Conservation (phyloP, 2,329 filamentous ascomycete genomes). For the Dichotomopilus funicola region DNA sequence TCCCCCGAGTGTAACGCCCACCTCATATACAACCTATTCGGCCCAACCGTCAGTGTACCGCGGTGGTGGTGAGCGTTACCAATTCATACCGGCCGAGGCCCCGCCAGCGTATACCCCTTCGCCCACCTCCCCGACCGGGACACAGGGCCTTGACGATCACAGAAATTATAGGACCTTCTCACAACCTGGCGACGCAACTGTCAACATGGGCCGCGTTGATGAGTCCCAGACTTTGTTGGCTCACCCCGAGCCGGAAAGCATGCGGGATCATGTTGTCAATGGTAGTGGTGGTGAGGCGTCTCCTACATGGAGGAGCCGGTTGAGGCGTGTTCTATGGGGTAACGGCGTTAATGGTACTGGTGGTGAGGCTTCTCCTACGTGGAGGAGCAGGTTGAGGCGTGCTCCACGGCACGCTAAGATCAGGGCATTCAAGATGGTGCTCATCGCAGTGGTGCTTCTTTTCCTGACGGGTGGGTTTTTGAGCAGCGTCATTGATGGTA, state of each 20-base stretch:
- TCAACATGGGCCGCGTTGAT: conserved; percentile 37
- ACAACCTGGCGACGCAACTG: conserved; percentile 12
- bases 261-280: conserved; percentile 30
- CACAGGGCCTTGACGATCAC: conserved; percentile 26
- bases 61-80: conserved; percentile 1
- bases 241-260: conserved; percentile 38
- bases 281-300: conserved; percentile 22
- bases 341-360: conserved; percentile 3
- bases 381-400: conserved; percentile 21
- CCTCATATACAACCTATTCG: conserved; percentile 20
- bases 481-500: conserved; percentile 23
- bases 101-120: conserved; percentile 47
- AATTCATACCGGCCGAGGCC: conserved; percentile 31
- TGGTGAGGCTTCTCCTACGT: conserved; percentile 22
- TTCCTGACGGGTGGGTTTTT: conserved; percentile 29
- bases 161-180: conserved; percentile 43
- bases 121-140: conserved; percentile 28
- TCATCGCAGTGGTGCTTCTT: conserved; percentile 28
- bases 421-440: conserved; percentile 18
- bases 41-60: conserved; percentile 19
- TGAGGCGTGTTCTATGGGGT: conserved; percentile 10
- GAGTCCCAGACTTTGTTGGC: conserved; percentile 40
- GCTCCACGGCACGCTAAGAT: no score
- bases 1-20: conserved; percentile 8
- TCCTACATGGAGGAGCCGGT: conserved; percentile 23